Evolutionary conservation across 306 rosid species (phyloP).

Genomic region (Glycine tomentella): DNA sequence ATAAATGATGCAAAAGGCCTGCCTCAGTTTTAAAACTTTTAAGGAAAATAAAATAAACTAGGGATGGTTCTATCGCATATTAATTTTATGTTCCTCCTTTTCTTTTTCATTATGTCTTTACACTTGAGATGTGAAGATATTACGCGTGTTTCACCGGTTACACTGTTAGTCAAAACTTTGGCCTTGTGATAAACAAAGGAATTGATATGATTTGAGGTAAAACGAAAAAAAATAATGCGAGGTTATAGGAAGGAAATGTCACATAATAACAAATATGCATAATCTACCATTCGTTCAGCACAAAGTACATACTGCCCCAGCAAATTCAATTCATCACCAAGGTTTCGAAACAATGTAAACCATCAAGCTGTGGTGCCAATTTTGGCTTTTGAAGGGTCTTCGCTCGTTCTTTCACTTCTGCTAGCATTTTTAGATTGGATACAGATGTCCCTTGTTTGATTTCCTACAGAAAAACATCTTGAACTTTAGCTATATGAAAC

Average conservation of each 20-base stretch:
- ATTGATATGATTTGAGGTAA: not conserved
- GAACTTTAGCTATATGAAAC: not conserved
- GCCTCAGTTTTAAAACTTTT: not conserved
- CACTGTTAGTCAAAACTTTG: not conserved
- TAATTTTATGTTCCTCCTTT: not conserved
- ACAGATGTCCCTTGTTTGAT: conserved; percentile 37
- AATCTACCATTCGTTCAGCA: not conserved
- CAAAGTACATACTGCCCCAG: not conserved
- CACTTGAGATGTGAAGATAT: not conserved
- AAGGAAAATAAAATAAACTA: not conserved
- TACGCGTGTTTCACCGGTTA: not conserved
- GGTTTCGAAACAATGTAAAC: conserved; percentile 75
- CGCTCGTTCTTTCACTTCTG: conserved; percentile 44
- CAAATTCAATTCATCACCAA: conserved; percentile 50
- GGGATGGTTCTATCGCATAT: not conserved
- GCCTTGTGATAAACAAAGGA: not conserved
- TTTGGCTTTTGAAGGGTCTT: conserved; percentile 48
- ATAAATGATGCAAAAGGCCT: not conserved
- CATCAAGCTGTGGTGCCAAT: conserved; percentile 76
- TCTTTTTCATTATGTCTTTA: not conserved
- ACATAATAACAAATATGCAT: not conserved
- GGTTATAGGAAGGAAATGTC: not conserved
- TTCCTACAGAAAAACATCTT: conserved; percentile 44
- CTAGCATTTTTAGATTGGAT: not conserved
- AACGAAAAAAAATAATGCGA: not conserved